Conservation (phyloP, 2,329 filamentous ascomycete species). For the Cryphonectria carpinicola region DNA sequence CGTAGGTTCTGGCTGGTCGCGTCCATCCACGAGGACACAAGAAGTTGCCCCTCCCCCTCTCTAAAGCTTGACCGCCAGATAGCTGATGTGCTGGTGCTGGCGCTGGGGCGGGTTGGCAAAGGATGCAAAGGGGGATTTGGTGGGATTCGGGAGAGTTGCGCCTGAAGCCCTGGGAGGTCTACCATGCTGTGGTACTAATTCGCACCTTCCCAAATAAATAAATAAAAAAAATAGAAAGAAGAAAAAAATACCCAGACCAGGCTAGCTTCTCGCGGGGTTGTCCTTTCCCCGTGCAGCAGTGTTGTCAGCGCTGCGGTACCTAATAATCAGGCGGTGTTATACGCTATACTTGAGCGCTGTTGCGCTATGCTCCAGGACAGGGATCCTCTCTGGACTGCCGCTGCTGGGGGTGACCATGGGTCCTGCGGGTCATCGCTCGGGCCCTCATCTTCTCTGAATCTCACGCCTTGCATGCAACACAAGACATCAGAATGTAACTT, state of each 20-base stretch:
- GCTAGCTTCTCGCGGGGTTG: not conserved
- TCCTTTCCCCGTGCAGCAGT: not conserved
- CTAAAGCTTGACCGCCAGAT: not conserved
- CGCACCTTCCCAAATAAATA: not conserved
- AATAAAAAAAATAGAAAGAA: too few species aligned
- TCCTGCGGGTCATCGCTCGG: not conserved
- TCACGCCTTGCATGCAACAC: not conserved
- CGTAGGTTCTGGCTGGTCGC: not conserved
- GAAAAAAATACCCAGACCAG: not conserved
- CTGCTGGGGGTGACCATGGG: not conserved
- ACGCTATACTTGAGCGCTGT: not conserved
- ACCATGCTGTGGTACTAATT: not conserved
- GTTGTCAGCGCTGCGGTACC: not conserved
- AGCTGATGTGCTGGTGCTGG: not conserved
- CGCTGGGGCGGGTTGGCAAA: not conserved
- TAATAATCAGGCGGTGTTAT: not conserved
- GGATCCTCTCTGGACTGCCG: not conserved
- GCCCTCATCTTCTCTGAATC: not conserved
- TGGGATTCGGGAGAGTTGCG: not conserved
- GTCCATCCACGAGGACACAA: not conserved
- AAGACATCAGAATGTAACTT: not conserved
- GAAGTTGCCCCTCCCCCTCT: not conserved
- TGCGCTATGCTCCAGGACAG: not conserved
- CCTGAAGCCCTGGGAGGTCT: not conserved
- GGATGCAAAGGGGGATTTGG: not conserved